phyloP scores from a whole-genome alignment of 345 rosid genomes.

The Pistacia integerrima region DNA sequence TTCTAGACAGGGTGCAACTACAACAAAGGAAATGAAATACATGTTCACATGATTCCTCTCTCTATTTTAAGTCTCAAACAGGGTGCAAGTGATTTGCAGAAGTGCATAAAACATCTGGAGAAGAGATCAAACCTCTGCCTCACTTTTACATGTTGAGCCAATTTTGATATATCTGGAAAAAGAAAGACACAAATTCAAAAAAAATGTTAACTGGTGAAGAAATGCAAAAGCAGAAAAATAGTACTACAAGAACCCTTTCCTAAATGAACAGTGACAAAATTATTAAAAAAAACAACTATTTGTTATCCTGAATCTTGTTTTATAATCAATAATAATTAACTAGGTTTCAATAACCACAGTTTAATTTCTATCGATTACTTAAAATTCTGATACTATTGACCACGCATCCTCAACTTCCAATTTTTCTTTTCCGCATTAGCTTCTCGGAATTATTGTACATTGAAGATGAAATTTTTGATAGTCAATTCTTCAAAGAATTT shows the following conservation, averaged over 20 bases:
- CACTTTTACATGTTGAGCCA: slow-evolving; percentile 86
- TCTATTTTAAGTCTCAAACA: not conserved
- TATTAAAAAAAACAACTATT: too few species aligned
- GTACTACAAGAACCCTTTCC: not conserved
- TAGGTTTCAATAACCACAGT: not conserved
- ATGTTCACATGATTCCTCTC: not conserved
- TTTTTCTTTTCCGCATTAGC: not conserved
- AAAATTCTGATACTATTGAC: not conserved
- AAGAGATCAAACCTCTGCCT: slow-evolving; percentile 80
- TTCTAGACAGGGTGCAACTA: not conserved
- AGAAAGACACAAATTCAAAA: slow-evolving; percentile 20
- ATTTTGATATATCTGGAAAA: slow-evolving; percentile 65
- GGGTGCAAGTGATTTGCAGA: not conserved
- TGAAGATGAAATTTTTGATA: not conserved
- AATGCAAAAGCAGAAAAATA: not conserved
- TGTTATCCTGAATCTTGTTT: too few species aligned
- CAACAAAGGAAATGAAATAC: not conserved
- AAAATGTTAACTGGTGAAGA: not conserved
- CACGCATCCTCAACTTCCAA: not conserved
- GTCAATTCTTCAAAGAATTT: not conserved
- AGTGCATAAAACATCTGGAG: slow-evolving; percentile 4
- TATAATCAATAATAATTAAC: too few species aligned
- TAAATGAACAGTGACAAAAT: too few species aligned
- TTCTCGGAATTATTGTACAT: not conserved
- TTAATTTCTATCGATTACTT: not conserved